A percentile compares a stretch with the other conserved stretches of the same genome.
These are phyloP conservation scores for Cercophora newfieldiana DNA, from an alignment of 495 filamentous ascomycete species.

Conservation along the genomic window DNA sequence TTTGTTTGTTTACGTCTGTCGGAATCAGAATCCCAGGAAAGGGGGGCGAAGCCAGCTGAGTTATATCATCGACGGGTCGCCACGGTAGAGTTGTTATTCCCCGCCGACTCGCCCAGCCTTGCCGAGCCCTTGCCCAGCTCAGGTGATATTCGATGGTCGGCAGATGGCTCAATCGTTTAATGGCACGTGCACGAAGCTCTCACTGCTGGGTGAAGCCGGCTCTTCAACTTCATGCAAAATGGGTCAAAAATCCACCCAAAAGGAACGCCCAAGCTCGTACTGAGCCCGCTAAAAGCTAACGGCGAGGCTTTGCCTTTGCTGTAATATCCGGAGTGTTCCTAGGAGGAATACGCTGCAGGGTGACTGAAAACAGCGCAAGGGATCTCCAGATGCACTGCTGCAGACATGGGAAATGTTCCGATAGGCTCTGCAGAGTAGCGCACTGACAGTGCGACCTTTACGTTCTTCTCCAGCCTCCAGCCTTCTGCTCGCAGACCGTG, in stretches of 20 bases:
- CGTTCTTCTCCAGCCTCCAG: neutral
- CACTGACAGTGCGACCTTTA: neutral
- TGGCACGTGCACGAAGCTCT: neutral
- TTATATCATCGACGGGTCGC: neutral
- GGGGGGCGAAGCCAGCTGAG: neutral
- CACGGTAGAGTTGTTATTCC: neutral
- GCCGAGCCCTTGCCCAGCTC: neutral
- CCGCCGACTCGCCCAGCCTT: neutral
- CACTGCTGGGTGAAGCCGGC: neutral
- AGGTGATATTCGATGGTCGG: neutral
- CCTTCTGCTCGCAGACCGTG: neutral
- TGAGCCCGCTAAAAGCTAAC: neutral
- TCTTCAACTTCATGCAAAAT: neutral
- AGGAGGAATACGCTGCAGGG: neutral
- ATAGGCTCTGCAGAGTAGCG: neutral
- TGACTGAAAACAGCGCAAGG: too few relatives aligned
- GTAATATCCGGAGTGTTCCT: neutral
- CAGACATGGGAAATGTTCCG: neutral
- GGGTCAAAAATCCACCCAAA: neutral
- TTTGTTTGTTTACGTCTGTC: neutral
- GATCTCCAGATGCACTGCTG: neutral
- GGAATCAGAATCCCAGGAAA: neutral
- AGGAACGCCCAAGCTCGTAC: neutral
- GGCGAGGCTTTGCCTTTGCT: neutral
- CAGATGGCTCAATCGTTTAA: slow-evolving; percentile 1